phyloP scores from a whole-genome alignment of 805 yeast species.

The Candida lessepsii region DNA sequence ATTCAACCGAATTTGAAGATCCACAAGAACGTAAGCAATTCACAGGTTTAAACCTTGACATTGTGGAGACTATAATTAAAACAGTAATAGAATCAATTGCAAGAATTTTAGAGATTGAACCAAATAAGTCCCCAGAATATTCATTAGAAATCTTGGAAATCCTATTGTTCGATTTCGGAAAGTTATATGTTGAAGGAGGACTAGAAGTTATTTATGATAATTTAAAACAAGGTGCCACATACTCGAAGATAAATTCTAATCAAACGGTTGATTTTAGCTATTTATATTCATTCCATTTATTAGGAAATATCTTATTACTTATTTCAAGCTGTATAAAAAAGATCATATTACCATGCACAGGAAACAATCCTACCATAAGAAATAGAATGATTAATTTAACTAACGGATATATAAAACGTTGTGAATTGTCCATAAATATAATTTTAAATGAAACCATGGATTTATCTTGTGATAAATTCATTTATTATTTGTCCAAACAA shows the following conservation, averaged over 20 bases:
- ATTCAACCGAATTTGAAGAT: conserved; percentile 17
- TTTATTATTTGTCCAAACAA: conserved; percentile 54
- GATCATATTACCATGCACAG: conserved; percentile 72
- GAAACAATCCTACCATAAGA: conserved; percentile 54
- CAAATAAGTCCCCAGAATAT: conserved; percentile 58
- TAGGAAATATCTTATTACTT: conserved; percentile 61
- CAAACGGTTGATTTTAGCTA: conserved; percentile 43
- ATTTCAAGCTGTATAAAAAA: conserved; percentile 72
- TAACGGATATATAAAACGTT: conserved; percentile 56
- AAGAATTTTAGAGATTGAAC: conserved; percentile 70
- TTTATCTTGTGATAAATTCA: conserved; percentile 50
- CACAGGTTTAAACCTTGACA: conserved; percentile 36
- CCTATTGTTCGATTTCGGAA: conserved; percentile 66
- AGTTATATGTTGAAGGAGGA: conserved; percentile 70
- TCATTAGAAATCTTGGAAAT: conserved; percentile 67
- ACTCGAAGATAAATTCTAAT: conserved; percentile 21
- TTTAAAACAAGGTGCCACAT: conserved; percentile 31
- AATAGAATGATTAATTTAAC: conserved; percentile 59
- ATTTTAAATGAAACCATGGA: conserved; percentile 60
- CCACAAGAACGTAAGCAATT: conserved; percentile 20
- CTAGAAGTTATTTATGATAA: conserved; percentile 64
- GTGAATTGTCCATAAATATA: conserved; percentile 65
- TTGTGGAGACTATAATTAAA: conserved; percentile 63
- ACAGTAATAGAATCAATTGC: conserved; percentile 76
- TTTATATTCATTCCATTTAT: conserved; percentile 48